Evolutionary conservation across 345 rosid genomes (phyloP).

Genomic region (Theobroma cacao): DNA sequence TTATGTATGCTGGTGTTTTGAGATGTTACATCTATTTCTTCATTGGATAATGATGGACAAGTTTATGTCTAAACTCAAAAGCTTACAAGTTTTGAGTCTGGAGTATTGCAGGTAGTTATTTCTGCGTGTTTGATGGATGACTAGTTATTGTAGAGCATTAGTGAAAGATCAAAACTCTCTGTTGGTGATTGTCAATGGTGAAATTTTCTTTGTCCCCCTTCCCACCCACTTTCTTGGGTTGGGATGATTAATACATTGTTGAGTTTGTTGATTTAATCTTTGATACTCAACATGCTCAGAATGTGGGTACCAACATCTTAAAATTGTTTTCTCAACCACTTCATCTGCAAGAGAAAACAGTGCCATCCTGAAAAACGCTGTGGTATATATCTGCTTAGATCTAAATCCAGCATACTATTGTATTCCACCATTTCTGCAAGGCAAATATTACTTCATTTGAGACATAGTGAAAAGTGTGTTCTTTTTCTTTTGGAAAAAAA

Average conservation of each 20-base stretch:
- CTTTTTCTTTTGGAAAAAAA: neutral
- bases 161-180: neutral
- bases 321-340: neutral
- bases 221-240: neutral
- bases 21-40: neutral
- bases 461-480: neutral
- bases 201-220: neutral
- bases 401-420: neutral
- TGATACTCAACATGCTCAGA: neutral
- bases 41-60: neutral
- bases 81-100: neutral
- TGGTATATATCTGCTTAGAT: neutral
- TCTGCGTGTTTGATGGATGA: neutral
- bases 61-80: neutral
- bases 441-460: neutral
- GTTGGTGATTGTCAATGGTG: neutral
- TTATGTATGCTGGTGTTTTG: neutral
- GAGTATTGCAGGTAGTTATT: neutral
- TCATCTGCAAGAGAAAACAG: neutral
- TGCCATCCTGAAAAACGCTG: neutral
- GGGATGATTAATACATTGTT: neutral
- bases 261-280: neutral
- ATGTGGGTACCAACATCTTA: neutral
- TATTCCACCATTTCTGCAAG: neutral
- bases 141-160: neutral